Evolutionary conservation across 805 yeast species (phyloP).

Genomic region (Jamesozyma gamospora): DNA sequence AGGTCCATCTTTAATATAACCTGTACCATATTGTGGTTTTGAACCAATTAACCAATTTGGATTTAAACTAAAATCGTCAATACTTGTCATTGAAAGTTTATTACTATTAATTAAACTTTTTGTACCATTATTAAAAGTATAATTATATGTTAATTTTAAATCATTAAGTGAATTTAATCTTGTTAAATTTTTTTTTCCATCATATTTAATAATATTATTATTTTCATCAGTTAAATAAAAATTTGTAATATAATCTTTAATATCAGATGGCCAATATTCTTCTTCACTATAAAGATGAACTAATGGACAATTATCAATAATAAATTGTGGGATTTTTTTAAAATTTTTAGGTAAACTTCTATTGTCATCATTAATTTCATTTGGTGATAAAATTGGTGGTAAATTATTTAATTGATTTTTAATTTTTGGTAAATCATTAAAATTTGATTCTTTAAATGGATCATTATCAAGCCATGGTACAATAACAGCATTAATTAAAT

Average conservation of each 20-base stretch:
- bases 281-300: slow-evolving; percentile 88
- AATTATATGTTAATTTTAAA: neutral
- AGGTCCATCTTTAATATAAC: slow-evolving; percentile 66
- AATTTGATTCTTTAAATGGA: slow-evolving; percentile 9
- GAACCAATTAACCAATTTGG: slow-evolving; percentile 86
- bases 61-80: slow-evolving; percentile 57
- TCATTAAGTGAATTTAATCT: slow-evolving; percentile 1
- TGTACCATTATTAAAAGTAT: slow-evolving; percentile 5
- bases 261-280: slow-evolving; percentile 72
- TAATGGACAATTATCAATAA: slow-evolving; percentile 58
- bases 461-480: slow-evolving; percentile 15
- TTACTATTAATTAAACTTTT: slow-evolving; percentile 12
- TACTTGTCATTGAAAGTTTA: slow-evolving; percentile 44
- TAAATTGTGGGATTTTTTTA: slow-evolving; percentile 51
- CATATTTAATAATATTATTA: slow-evolving; percentile 25
- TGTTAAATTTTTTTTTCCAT: slow-evolving; percentile 11
- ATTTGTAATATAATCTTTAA: slow-evolving; percentile 54
- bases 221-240: slow-evolving; percentile 48
- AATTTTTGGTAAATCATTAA: slow-evolving; percentile 1
- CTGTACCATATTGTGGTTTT: slow-evolving; percentile 59
- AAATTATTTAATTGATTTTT: slow-evolving; percentile 1
- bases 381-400: slow-evolving; percentile 24
- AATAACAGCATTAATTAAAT: slow-evolving; percentile 2
- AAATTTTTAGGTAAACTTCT: slow-evolving; percentile 27
- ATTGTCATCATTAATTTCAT: slow-evolving; percentile 18